Evolutionary conservation across 129 eudicot species (phyloP).

Genomic region (Glebionis coronaria): DNA sequence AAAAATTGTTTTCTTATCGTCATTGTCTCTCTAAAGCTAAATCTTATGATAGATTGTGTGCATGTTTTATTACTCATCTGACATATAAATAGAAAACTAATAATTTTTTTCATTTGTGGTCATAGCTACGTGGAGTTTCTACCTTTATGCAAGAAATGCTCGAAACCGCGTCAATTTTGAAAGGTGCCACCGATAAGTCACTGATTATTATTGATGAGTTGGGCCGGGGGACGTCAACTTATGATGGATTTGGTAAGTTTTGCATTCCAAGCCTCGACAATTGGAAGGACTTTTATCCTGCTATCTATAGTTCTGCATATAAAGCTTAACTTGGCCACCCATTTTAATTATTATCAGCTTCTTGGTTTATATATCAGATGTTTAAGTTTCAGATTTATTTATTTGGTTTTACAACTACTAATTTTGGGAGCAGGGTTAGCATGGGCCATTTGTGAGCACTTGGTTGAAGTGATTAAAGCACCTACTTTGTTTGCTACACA

Average conservation of each 20-base stretch:
- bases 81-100: no score
- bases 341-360: background rate
- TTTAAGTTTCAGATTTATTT: background rate
- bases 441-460: constrained; percentile 98
- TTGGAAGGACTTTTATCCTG: background rate
- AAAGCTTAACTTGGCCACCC: background rate
- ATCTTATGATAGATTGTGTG: no score
- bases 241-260: constrained; percentile 96
- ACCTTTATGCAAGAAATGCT: constrained; percentile 99
- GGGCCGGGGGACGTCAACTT: constrained; percentile 99
- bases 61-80: no score
- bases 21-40: no score
- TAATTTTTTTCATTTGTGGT: constrained; percentile 11
- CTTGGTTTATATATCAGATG: background rate
- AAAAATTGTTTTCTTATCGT: no score
- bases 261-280: background rate
- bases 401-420: background rate
- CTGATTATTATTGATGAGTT: constrained; percentile 86
- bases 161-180: constrained; percentile 95
- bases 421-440: constrained; percentile 73
- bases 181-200: constrained; percentile 93
- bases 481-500: constrained; percentile 98
- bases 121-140: constrained; percentile 92
- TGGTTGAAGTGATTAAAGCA: constrained; percentile 85
- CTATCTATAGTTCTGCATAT: constrained; percentile 1